Conservation (phyloP, 208 protist genomes). For the Acanthamoeba pearcei region DNA sequence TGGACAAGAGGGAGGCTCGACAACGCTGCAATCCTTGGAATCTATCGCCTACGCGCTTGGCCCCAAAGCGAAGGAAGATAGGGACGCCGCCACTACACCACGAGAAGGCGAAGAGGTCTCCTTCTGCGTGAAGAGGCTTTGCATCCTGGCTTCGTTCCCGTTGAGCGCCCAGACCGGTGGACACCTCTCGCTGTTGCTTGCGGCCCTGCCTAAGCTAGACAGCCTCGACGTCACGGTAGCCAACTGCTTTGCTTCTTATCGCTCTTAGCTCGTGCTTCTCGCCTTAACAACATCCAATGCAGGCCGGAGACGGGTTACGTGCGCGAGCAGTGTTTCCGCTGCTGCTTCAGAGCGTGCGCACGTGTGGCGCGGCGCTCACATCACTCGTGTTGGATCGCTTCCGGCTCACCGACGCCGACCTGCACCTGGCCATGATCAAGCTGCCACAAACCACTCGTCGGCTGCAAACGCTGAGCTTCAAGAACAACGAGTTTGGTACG, state of each 20-base stretch:
- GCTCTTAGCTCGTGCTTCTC: too few relatives aligned
- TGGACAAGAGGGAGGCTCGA: background rate
- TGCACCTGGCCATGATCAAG: constrained; percentile 58
- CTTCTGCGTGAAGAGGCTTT: background rate
- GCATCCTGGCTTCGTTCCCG: background rate
- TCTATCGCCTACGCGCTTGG: background rate
- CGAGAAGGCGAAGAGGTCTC: background rate
- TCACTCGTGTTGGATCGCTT: background rate
- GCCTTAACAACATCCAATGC: background rate
- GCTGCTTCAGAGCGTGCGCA: background rate
- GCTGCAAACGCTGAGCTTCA: background rate
- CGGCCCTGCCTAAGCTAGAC: constrained; percentile 37
- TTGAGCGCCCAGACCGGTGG: constrained; percentile 19
- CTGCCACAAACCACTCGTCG: background rate
- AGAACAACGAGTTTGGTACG: constrained; percentile 45
- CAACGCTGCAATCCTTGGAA: background rate
- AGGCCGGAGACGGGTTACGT: constrained; percentile 8
- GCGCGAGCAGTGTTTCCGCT: constrained; percentile 3
- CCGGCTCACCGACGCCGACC: constrained; percentile 19
- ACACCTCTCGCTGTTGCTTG: background rate
- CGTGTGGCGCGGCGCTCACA: constrained; percentile 8
- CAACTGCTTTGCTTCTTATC: background rate
- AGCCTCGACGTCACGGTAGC: background rate
- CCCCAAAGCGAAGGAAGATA: background rate
- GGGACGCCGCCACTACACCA: background rate